Percentiles rank a stretch among this genome's conserved stretches.
phyloP scores from a whole-genome alignment of 2,329 filamentous ascomycete species.

The Claviceps paspali region DNA sequence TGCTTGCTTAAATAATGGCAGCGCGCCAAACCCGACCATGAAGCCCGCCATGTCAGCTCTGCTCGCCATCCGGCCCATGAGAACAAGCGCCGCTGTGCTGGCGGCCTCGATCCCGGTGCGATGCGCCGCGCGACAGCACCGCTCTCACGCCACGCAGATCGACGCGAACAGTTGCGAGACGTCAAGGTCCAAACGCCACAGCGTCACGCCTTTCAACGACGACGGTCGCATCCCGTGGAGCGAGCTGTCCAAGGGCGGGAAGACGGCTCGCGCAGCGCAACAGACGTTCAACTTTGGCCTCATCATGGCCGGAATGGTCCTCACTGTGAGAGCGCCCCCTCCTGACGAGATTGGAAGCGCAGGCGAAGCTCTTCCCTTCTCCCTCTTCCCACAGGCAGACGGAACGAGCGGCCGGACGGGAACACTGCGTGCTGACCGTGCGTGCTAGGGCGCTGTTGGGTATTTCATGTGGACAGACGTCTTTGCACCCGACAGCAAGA shows the following conservation, averaged over 20 bases:
- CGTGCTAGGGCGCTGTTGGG: constrained; percentile 50
- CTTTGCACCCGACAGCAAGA: constrained; percentile 73
- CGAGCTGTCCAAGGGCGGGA: constrained; percentile 60
- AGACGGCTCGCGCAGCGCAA: constrained; percentile 71
- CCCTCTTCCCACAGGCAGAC: too few species aligned
- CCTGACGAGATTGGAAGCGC: too few species aligned
- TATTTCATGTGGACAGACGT: constrained; percentile 72
- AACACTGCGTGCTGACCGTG: background rate
- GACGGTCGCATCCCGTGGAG: constrained; percentile 71
- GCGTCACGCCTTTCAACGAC: constrained; percentile 74
- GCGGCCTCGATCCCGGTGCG: constrained; percentile 1
- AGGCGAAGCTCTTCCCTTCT: too few species aligned
- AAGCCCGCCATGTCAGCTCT: constrained; percentile 23
- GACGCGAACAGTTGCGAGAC: constrained; percentile 20
- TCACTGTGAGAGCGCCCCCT: constrained; percentile 70
- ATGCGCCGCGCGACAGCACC: constrained; percentile 13
- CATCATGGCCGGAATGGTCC: constrained; percentile 55
- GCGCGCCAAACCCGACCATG: constrained; percentile 26
- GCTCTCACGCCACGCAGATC: constrained; percentile 43
- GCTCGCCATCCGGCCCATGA: constrained; percentile 18
- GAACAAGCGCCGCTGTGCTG: constrained; percentile 12
- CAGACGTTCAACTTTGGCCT: constrained; percentile 80
- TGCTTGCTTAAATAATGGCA: constrained; percentile 21
- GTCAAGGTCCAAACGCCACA: constrained; percentile 40
- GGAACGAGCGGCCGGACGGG: background rate